These are phyloP conservation scores for Fonsecaea nubica DNA, from an alignment of 2,329 filamentous ascomycete species.

Conservation along the genomic window DNA sequence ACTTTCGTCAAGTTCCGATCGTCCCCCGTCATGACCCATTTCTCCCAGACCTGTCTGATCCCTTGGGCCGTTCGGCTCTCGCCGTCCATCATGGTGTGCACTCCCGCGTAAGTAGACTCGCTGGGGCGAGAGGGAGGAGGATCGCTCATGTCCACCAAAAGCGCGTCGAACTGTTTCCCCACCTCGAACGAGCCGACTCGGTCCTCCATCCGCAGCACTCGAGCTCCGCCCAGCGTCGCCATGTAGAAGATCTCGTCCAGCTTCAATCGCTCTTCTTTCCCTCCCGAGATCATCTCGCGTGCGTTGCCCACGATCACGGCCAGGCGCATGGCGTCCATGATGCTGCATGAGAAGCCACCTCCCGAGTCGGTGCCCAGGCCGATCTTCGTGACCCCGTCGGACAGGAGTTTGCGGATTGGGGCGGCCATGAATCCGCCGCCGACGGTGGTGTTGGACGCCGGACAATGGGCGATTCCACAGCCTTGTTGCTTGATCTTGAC, in stretches of 20 bases:
- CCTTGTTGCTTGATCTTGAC: slow-evolving; percentile 51
- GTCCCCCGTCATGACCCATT: slow-evolving; percentile 71
- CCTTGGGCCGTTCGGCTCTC: background rate
- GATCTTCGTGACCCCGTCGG: slow-evolving; percentile 60
- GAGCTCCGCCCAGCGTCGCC: slow-evolving; percentile 45
- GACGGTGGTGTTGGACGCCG: slow-evolving; percentile 66
- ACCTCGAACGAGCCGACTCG: slow-evolving; percentile 63
- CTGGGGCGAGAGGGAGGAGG: background rate
- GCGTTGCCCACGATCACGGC: slow-evolving; percentile 55
- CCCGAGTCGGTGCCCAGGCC: slow-evolving; percentile 67
- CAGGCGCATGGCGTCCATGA: slow-evolving; percentile 64
- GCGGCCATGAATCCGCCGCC: slow-evolving; percentile 67
- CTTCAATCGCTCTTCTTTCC: slow-evolving; percentile 23
- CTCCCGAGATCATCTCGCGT: slow-evolving; percentile 39
- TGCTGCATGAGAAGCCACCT: slow-evolving; percentile 64
- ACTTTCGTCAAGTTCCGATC: slow-evolving; percentile 66
- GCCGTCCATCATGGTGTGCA: slow-evolving; percentile 51
- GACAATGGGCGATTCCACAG: slow-evolving; percentile 67
- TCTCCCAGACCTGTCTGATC: slow-evolving; percentile 60
- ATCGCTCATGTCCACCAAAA: slow-evolving; percentile 53
- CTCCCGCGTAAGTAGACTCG: slow-evolving; percentile 57
- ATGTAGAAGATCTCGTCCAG: slow-evolving; percentile 56
- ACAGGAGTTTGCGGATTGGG: slow-evolving; percentile 61
- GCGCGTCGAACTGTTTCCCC: slow-evolving; percentile 69
- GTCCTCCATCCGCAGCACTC: slow-evolving; percentile 41